Evolutionary conservation across 225 moss, liverwort and hornwort genomes (phyloP).

Genomic region (Marchantia paleacea): DNA sequence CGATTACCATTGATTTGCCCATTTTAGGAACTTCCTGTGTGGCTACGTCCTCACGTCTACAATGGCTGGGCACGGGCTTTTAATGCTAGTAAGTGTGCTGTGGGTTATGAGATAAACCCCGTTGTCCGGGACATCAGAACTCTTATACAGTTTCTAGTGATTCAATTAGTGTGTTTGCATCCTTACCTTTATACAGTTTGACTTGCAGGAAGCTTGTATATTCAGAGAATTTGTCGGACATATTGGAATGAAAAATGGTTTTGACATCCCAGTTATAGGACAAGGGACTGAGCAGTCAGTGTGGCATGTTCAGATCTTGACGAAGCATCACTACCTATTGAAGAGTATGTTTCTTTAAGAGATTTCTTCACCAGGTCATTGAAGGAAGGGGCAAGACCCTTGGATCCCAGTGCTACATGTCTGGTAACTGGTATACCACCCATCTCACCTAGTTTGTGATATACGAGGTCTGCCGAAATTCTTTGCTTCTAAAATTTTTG

Average conservation of each 20-base stretch:
- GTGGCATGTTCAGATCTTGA: conserved; percentile 45
- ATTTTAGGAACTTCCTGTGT: conserved; percentile 66
- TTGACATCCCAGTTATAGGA: too few relatives aligned
- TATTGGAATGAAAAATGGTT: too few relatives aligned
- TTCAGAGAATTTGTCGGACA: too few relatives aligned
- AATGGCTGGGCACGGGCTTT: conserved; percentile 87
- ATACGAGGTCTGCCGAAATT: neutral
- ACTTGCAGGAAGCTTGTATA: neutral
- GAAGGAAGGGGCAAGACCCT: conserved; percentile 76
- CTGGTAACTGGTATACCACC: conserved; percentile 62
- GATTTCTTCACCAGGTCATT: conserved; percentile 84
- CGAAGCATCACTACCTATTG: conserved; percentile 69
- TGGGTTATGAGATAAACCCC: neutral
- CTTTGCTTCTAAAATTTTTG: neutral
- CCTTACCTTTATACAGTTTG: neutral
- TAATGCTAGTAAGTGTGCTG: conserved; percentile 49
- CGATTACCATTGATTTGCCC: neutral
- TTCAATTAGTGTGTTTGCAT: neutral
- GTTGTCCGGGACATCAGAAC: neutral
- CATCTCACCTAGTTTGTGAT: conserved; percentile 21
- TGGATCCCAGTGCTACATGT: conserved; percentile 72
- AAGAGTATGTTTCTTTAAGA: conserved; percentile 71
- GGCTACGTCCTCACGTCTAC: conserved; percentile 74
- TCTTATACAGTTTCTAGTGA: neutral
- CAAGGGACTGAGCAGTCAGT: neutral